Conservation (phyloP, 1,284 basidiomycete genomes). For the Vanrija humicola region DNA sequence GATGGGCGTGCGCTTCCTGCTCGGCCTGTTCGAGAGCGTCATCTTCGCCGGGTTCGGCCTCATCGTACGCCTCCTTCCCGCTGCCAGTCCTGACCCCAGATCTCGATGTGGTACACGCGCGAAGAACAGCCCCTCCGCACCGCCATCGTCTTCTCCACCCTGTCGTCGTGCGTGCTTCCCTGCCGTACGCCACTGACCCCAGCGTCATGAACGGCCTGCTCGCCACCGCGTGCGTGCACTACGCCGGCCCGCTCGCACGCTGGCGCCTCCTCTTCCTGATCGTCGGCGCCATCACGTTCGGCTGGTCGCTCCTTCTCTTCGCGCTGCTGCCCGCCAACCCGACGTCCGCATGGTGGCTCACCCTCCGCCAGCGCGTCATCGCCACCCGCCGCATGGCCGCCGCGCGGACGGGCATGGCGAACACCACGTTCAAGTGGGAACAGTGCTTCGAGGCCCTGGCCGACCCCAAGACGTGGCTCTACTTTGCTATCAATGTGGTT, state of each 20-base stretch:
- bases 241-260: slow-evolving; percentile 6
- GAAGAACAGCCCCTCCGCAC: slow-evolving; percentile 19
- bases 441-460: slow-evolving; percentile 21
- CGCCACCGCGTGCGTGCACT: slow-evolving; percentile 10
- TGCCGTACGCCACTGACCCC: too few relatives aligned
- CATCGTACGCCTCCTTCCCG: too few relatives aligned
- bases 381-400: slow-evolving; percentile 10
- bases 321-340: slow-evolving; percentile 17
- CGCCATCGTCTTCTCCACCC: slow-evolving; percentile 23
- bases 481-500: slow-evolving; percentile 16
- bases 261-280: slow-evolving; percentile 16
- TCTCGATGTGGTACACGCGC: slow-evolving; percentile 27
- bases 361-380: slow-evolving; percentile 20
- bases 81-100: slow-evolving; percentile 5
- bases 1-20: slow-evolving; percentile 19
- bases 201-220: slow-evolving; percentile 25
- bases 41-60: slow-evolving; percentile 1
- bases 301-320: neutral
- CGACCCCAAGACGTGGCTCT: slow-evolving; percentile 18
- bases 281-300: neutral
- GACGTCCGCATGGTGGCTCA: slow-evolving; percentile 26
- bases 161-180: slow-evolving; percentile 10
- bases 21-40: slow-evolving; percentile 17
- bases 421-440: slow-evolving; percentile 7
- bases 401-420: slow-evolving; percentile 24